Base-by-base conservation (phyloP, 306 rosid genomes). In the Cicer arietinum region DNA sequence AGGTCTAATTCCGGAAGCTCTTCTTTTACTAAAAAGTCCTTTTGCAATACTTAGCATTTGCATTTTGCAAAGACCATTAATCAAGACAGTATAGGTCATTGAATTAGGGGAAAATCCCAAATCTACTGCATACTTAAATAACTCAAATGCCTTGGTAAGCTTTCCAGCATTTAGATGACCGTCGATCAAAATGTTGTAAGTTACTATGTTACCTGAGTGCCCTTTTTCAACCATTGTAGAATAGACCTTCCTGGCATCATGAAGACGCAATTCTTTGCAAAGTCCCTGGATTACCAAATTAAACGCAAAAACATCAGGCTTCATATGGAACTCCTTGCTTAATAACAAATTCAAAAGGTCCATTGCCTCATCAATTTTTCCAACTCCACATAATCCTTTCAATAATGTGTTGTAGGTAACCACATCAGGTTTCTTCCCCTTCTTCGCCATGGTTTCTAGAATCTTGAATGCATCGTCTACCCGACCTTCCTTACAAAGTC, bases 61-160 rank as follows among this genome's bases (percentile, higher is more conserved):
- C 87, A 82, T 86, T 79, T 88, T 86, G 87, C 98, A 94, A 66
- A 94, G 81, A 73, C 98, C 98, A 83, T 79, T 83, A 54, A 94
- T 89, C 85, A 91, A 79, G 42, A 89, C 48, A 77, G 88, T 79
- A 13, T 77, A 90, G 7, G 96, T 90, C 62, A 44, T 6, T 43
- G 90, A 67, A 52, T 91, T 81, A 10, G 90, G 95, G 71, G 68
- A 81, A 69, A 84, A 37, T 58, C 96, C 92, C 22, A 73, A 71
- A 53, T 85, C 84, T 9, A 87, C n/a, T 54, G 76, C 90, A 75
- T 18, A 44, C 76, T 88, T 89, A 89, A 90, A 91, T 42, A 86
- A 39, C 22, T 78, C 81, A 73, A 91, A 63, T 61, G 93, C 90
- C 81, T 84, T 68, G 17, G 66, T 63, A 40, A 85, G 47, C 52